Base-by-base conservation (phyloP, 140 eudicot genomes). In the Flaveria floridana region DNA sequence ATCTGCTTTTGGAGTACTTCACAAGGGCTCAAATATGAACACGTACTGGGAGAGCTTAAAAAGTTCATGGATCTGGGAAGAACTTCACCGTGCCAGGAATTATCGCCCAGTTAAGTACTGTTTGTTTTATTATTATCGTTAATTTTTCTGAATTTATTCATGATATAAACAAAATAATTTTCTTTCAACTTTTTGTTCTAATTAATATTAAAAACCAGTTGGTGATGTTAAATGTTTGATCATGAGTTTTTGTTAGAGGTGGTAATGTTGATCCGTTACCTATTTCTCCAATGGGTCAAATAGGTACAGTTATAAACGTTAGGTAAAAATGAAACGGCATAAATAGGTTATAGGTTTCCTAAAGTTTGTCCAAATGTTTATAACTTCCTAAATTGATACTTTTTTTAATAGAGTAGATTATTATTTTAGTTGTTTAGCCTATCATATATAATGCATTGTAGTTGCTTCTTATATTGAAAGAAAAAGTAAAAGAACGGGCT, bases 21-120 rank as follows among this genome's bases (percentile, higher is more conserved):
- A 88, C 34, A 86, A 86, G 68, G 94, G 95, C 42, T 79, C 79
- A 30, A 63, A 81, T 71, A 84, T 88, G 90, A 84, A 85, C 69
- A 70, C 81, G 0, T 94, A 83, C 41, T 94, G 99, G 99, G 86
- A 90, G 19, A 84, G 75, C 71, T 75, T 94, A 65, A 85, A 81
- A 80, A 85, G 48, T 51, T 94, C 99, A 51, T 94, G 99, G 99
- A 77, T 94, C 68, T 94, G 97, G 99, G 80, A 89, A 80, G 99
- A 94, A 74, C 96, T 94, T 61, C 79, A 76, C 39, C 74, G 59
- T 44, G 99, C 97, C 64, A 82, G 99, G 18, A 94, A 94, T 42
- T 94, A 86, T 78, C 94, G 99, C 16, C 99, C 99, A 23, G 99
- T 94, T 75, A 71, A 77, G 86, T 68, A 52, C 14, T 53, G 14